Percentiles rank a stretch among this genome's conserved stretches.
phyloP scores from a whole-genome alignment of 345 rosid species.

The Linum trigynum region DNA sequence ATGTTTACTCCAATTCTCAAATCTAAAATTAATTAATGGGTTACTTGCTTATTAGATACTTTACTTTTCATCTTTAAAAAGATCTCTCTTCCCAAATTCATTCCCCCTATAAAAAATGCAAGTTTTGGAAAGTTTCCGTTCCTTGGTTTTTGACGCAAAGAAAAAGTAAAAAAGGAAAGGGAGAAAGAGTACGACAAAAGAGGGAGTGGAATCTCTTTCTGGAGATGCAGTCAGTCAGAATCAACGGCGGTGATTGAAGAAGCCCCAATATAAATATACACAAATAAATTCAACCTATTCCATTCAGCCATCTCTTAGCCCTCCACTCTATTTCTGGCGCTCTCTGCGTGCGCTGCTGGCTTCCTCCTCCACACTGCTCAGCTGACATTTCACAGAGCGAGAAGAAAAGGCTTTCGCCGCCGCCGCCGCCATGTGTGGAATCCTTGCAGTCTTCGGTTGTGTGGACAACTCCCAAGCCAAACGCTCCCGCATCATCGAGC shows the following conservation, averaged over 20 bases:
- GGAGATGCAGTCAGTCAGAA: slow-evolving; percentile 8
- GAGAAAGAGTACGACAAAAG: not conserved
- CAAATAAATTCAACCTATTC: not conserved
- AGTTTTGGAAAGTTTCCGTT: not conserved
- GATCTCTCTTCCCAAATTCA: slow-evolving; percentile 3
- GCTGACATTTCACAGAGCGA: not conserved
- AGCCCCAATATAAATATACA: not conserved
- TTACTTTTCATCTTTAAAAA: not conserved
- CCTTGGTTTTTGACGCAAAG: not conserved
- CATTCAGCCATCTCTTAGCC: not conserved
- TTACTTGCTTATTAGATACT: too few species aligned
- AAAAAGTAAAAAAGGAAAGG: not conserved
- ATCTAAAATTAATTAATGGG: too few species aligned
- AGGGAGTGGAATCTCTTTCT: slow-evolving; percentile 7
- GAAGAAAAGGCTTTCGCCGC: not conserved
- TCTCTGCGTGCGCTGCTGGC: not conserved
- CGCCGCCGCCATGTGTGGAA: slow-evolving; percentile 61
- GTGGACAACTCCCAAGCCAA: slow-evolving; percentile 58
- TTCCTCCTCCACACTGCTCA: not conserved
- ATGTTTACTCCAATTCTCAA: too few species aligned
- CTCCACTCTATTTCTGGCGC: slow-evolving; percentile 6
- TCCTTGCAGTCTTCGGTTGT: slow-evolving; percentile 71
- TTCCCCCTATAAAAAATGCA: not conserved
- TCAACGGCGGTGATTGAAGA: slow-evolving; percentile 33
- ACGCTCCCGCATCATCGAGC: slow-evolving; percentile 74